phyloP scores from a whole-genome alignment of 192 early-diverging fungal genomes.

The Coemansia brasiliensis region DNA sequence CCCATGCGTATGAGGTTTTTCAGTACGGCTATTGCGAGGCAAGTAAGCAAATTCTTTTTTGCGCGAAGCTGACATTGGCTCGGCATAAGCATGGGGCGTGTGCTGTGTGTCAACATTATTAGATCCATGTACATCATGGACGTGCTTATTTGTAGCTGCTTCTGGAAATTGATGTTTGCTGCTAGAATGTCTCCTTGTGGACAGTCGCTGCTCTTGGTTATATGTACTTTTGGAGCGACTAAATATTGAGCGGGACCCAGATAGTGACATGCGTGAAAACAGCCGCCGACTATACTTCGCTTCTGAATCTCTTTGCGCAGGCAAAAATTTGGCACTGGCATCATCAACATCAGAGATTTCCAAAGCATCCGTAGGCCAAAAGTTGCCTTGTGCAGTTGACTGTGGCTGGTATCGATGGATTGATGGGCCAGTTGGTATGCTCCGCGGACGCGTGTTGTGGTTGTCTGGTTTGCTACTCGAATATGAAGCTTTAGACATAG shows the following conservation, averaged over 20 bases:
- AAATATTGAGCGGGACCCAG: background rate
- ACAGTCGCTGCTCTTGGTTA: background rate
- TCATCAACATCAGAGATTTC: too few relatives aligned
- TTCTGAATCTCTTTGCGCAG: background rate
- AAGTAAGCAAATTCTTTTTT: background rate
- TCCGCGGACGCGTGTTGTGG: background rate
- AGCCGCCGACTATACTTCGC: background rate
- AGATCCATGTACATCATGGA: too few relatives aligned
- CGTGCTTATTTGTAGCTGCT: background rate
- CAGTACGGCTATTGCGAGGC: background rate
- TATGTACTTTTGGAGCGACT: background rate
- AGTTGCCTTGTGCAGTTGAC: constrained; percentile 6
- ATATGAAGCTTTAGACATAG: background rate
- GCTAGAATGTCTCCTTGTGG: too few relatives aligned
- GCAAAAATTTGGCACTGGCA: too few relatives aligned
- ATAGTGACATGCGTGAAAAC: background rate
- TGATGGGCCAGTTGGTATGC: background rate
- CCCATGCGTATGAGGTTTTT: too few relatives aligned
- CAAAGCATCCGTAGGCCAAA: constrained; percentile 13
- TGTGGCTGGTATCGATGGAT: constrained; percentile 8
- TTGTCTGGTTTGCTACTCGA: background rate
- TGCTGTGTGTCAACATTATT: too few relatives aligned
- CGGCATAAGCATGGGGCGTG: too few relatives aligned
- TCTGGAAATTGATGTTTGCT: too few relatives aligned
- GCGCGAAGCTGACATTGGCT: too few relatives aligned